Evolutionary conservation across 2,329 filamentous ascomycete species (phyloP).

Genomic region (Phialophora chinensis): DNA sequence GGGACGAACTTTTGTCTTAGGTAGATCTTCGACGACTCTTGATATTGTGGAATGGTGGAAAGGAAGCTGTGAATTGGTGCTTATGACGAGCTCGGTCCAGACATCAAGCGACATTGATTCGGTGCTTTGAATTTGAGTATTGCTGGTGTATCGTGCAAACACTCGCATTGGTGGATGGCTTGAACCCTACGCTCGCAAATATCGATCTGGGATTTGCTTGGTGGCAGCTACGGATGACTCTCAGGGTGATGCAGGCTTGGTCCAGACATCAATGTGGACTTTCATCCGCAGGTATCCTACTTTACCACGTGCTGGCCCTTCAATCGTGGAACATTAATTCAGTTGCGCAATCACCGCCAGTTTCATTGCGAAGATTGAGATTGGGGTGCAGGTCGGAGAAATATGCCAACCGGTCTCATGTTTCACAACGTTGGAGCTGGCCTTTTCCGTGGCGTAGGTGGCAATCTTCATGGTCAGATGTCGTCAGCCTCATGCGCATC

Average conservation of each 20-base stretch:
- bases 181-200: neutral
- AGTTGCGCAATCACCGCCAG: constrained; percentile 1
- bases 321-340: neutral
- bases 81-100: neutral
- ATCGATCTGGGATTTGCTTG: neutral
- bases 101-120: neutral
- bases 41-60: neutral
- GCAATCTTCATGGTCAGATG: neutral
- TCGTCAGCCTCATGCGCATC: neutral
- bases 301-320: neutral
- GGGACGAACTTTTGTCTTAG: neutral
- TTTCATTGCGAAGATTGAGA: neutral
- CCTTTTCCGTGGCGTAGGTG: constrained; percentile 2
- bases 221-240: neutral
- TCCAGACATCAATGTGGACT: constrained; percentile 1
- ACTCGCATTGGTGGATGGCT: neutral
- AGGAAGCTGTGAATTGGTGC: neutral
- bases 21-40: neutral
- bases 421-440: neutral
- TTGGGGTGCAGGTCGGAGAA: constrained; percentile 10
- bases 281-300: constrained; percentile 3
- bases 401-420: constrained; percentile 16
- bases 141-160: neutral
- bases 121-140: neutral
- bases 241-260: constrained; percentile 4